Evolutionary conservation across 2,329 filamentous ascomycete species (phyloP).

Genomic region (Orbilia blumenaviensis): DNA sequence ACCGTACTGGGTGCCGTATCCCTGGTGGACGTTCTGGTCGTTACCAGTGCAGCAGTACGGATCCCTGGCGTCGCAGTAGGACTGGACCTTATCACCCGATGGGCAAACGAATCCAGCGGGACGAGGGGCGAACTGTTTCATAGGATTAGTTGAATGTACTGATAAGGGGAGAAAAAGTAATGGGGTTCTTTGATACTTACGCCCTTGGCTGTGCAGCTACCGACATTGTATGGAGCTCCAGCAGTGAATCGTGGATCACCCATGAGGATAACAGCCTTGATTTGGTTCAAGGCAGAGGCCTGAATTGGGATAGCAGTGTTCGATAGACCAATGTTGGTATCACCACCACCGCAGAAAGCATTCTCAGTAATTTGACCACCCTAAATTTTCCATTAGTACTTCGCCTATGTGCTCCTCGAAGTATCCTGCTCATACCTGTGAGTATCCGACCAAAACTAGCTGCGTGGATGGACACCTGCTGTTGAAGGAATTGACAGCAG

Average conservation of each 20-base stretch:
- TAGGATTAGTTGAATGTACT: constrained; percentile 60
- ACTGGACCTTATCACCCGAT: constrained; percentile 67
- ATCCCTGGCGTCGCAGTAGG: constrained; percentile 70
- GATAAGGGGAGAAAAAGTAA: too few species aligned
- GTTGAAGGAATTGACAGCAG: constrained; percentile 70
- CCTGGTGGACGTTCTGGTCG: constrained; percentile 67
- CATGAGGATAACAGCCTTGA: constrained; percentile 73
- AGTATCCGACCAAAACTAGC: constrained; percentile 72
- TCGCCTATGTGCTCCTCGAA: neutral
- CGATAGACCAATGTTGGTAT: constrained; percentile 63
- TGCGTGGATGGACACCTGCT: constrained; percentile 68
- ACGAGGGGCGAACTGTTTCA: constrained; percentile 65
- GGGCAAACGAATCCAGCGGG: constrained; percentile 67
- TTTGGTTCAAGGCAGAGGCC: constrained; percentile 65
- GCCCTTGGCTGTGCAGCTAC: constrained; percentile 69
- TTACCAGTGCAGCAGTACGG: constrained; percentile 72
- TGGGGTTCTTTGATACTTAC: constrained; percentile 63
- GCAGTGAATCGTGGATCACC: constrained; percentile 69
- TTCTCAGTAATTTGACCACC: constrained; percentile 72
- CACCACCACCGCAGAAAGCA: constrained; percentile 69
- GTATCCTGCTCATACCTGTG: constrained; percentile 64
- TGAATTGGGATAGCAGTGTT: constrained; percentile 64
- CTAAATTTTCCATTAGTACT: constrained; percentile 58
- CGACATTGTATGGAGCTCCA: constrained; percentile 70
- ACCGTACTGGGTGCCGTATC: constrained; percentile 69